Conservation (phyloP, 495 filamentous ascomycete species). For the Annulohypoxylon stygium region DNA sequence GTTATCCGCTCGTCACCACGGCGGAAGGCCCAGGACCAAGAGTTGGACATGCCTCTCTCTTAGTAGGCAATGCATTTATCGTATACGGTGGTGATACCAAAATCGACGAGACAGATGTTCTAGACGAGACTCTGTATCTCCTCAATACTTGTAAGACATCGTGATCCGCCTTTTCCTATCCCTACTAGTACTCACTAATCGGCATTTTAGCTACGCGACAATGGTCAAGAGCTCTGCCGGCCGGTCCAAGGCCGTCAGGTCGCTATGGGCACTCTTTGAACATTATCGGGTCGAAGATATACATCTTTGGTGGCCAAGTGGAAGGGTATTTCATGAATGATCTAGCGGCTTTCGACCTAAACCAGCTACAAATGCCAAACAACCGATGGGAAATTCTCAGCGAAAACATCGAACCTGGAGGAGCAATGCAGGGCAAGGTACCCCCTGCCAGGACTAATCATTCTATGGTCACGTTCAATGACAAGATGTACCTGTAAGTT, state of each 20-base stretch:
- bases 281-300: constrained; percentile 95
- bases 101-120: constrained; percentile 86
- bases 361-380: constrained; percentile 85
- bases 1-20: constrained; percentile 90
- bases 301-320: constrained; percentile 97
- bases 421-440: constrained; percentile 72
- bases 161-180: constrained; percentile 31
- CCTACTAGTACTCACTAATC: constrained; percentile 40
- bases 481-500: constrained; percentile 91
- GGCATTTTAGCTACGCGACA: constrained; percentile 83
- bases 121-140: constrained; percentile 96
- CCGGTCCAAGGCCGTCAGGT: constrained; percentile 83
- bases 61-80: constrained; percentile 99
- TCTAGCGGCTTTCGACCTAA: constrained; percentile 95
- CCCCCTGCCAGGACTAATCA: constrained; percentile 98
- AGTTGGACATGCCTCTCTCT: constrained; percentile 93
- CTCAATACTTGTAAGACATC: constrained; percentile 90
- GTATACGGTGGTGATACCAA: constrained; percentile 99
- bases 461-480: constrained; percentile 89
- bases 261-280: constrained; percentile 97
- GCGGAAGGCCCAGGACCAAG: constrained; percentile 94
- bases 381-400: constrained; percentile 96
- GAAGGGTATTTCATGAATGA: constrained; percentile 99
- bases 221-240: constrained; percentile 94
- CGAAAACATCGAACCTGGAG: constrained; percentile 77